A percentile compares a stretch with the other conserved stretches of the same genome.
These are phyloP conservation scores for Cytospora mali DNA, from an alignment of 2,329 filamentous ascomycete species.

Conservation along the genomic window DNA sequence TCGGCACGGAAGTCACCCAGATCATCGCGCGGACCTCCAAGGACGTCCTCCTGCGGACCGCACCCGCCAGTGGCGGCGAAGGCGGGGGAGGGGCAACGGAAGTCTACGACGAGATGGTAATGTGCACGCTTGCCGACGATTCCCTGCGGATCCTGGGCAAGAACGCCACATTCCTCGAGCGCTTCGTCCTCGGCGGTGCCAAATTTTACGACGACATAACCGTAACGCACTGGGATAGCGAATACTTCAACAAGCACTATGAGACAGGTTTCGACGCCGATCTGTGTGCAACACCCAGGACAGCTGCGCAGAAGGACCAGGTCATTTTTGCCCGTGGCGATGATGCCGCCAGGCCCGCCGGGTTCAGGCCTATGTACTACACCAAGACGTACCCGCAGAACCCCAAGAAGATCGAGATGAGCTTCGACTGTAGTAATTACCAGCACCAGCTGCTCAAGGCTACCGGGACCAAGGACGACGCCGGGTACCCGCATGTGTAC, in stretches of 20 bases:
- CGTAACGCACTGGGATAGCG: slow-evolving; percentile 66
- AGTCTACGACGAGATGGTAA: slow-evolving; percentile 66
- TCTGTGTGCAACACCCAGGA: slow-evolving; percentile 48
- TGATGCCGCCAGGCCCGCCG: slow-evolving; percentile 55
- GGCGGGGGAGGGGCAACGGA: slow-evolving; percentile 45
- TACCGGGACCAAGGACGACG: slow-evolving; percentile 27
- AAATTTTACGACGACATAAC: slow-evolving; percentile 71
- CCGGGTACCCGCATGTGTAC: slow-evolving; percentile 63
- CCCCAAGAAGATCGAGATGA: slow-evolving; percentile 63
- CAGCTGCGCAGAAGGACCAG: slow-evolving; percentile 43
- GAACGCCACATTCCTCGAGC: slow-evolving; percentile 47
- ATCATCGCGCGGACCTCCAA: slow-evolving; percentile 54
- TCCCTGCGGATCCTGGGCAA: slow-evolving; percentile 53
- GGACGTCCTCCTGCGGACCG: slow-evolving; percentile 53
- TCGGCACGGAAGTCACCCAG: slow-evolving; percentile 57
- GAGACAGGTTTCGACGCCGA: slow-evolving; percentile 12
- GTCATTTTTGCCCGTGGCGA: slow-evolving; percentile 46
- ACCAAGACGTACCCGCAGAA: slow-evolving; percentile 62
- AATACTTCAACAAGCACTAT: slow-evolving; percentile 71
- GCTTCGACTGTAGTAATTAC: slow-evolving; percentile 75
- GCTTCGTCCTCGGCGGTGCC: slow-evolving; percentile 8
- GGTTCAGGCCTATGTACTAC: slow-evolving; percentile 67
- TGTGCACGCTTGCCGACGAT: slow-evolving; percentile 55
- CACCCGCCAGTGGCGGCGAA: slow-evolving; percentile 45
- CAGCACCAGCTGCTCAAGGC: slow-evolving; percentile 67